Evolutionary conservation across 441 rosid genomes (phyloP).

Genomic region (Capsella rubella): DNA sequence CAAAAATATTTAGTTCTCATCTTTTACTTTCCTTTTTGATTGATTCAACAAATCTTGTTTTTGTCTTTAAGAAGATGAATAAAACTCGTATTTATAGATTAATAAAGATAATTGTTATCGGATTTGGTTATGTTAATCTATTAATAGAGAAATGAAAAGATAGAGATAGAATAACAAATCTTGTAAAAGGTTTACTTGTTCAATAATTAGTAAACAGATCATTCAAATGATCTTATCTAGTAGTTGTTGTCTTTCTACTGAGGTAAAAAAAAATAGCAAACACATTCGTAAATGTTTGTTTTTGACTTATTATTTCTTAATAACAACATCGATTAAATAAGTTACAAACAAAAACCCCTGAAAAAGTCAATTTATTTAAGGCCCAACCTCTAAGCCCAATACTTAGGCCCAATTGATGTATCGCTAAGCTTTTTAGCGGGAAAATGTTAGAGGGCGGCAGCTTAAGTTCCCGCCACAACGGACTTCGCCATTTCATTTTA

Average conservation of each 20-base stretch:
- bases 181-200: neutral
- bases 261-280: neutral
- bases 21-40: neutral
- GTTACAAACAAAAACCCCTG: no score
- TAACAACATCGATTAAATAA: neutral
- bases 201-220: neutral
- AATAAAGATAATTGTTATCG: neutral
- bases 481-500: neutral
- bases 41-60: neutral
- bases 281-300: neutral
- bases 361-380: neutral
- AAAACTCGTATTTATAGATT: neutral
- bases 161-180: neutral
- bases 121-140: neutral
- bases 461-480: conserved; percentile 47
- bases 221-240: conserved; percentile 2
- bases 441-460: conserved; percentile 30
- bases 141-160: conserved; percentile 5
- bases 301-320: neutral
- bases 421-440: conserved; percentile 38
- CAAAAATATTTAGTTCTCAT: conserved; percentile 32
- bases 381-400: neutral
- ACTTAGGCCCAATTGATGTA: neutral
- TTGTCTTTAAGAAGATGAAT: neutral
- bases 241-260: neutral